phyloP scores from a whole-genome alignment of 495 filamentous ascomycete species.

The Penicillium dipodomyicola region DNA sequence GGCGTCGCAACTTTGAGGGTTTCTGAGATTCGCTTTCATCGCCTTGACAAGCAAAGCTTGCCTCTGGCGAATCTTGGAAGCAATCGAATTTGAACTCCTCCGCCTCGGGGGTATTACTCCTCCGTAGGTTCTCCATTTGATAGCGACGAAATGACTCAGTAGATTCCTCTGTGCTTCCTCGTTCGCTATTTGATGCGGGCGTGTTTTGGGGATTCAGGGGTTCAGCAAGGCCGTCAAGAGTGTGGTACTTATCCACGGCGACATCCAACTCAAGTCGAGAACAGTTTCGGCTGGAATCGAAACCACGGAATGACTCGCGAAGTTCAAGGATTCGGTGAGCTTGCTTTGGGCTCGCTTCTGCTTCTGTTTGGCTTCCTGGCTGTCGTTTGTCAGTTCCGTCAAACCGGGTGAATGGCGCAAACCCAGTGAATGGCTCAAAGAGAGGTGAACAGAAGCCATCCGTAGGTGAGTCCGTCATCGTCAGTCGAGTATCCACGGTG shows the following conservation, averaged over 20 bases:
- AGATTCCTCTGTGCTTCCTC: slow-evolving; percentile 3
- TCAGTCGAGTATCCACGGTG: slow-evolving; percentile 23
- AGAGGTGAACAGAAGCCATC: slow-evolving; percentile 11
- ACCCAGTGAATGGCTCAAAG: slow-evolving; percentile 2
- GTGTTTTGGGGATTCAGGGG: slow-evolving; percentile 28
- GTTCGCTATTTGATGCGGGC: slow-evolving; percentile 21
- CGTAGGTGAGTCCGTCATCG: neutral
- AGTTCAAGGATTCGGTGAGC: slow-evolving; percentile 1
- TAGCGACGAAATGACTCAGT: neutral
- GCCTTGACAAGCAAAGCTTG: neutral
- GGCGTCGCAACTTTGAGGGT: slow-evolving; percentile 3
- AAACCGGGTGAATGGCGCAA: slow-evolving; percentile 7
- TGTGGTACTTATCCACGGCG: slow-evolving; percentile 23
- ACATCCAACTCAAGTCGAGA: slow-evolving; percentile 24
- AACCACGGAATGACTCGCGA: slow-evolving; percentile 6
- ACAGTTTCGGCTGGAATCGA: slow-evolving; percentile 3
- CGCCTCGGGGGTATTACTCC: slow-evolving; percentile 10
- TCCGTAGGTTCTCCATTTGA: slow-evolving; percentile 10
- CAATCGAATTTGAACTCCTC: slow-evolving; percentile 17
- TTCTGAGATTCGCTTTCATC: slow-evolving; percentile 1
- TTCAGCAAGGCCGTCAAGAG: slow-evolving; percentile 19
- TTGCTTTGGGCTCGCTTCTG: neutral
- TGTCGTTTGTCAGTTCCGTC: neutral
- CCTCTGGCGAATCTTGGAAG: slow-evolving; percentile 16
- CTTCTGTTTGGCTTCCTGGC: neutral